These are phyloP conservation scores for Microbotryum saponariae DNA, from an alignment of 1,284 basidiomycete species.

Conservation along the genomic window DNA sequence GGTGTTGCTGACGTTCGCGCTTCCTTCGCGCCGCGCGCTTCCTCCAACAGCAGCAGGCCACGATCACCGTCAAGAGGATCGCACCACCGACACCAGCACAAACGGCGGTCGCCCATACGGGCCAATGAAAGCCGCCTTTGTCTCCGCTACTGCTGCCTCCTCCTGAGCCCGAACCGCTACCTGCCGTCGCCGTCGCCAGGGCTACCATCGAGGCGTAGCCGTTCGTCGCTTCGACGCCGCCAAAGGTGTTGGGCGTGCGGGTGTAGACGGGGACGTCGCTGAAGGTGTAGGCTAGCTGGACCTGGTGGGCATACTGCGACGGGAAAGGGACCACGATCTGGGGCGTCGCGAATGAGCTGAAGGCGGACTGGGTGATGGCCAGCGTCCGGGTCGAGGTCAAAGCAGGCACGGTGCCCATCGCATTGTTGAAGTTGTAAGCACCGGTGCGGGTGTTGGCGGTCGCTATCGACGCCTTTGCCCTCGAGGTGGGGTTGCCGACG, in stretches of 20 bases:
- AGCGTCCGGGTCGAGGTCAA: slow-evolving; percentile 5
- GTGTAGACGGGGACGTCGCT: slow-evolving; percentile 10
- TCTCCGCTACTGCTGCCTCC: slow-evolving; percentile 1
- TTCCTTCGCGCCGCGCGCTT: not conserved
- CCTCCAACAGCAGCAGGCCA: slow-evolving; percentile 13
- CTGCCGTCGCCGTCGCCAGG: not conserved
- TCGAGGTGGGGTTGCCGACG: too few species aligned
- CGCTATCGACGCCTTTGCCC: too few species aligned
- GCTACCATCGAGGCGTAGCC: slow-evolving; percentile 15
- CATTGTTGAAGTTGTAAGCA: too few species aligned
- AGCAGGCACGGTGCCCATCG: slow-evolving; percentile 4
- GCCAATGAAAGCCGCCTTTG: slow-evolving; percentile 8
- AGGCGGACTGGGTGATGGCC: slow-evolving; percentile 11
- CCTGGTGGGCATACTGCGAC: slow-evolving; percentile 19
- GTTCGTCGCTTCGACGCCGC: slow-evolving; percentile 18
- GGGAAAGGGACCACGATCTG: slow-evolving; percentile 29
- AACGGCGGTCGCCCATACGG: slow-evolving; percentile 24
- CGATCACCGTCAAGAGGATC: slow-evolving; percentile 5
- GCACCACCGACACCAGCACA: slow-evolving; percentile 14
- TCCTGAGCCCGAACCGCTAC: not conserved
- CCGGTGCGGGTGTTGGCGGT: too few species aligned
- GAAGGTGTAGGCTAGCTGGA: slow-evolving; percentile 13
- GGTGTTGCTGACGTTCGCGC: not conserved
- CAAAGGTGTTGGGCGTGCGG: slow-evolving; percentile 15
- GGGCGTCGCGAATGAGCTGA: slow-evolving; percentile 16